Evolutionary conservation across 176 grass and related monocot species (phyloP).

Genomic region (Aegilops tauschii): DNA sequence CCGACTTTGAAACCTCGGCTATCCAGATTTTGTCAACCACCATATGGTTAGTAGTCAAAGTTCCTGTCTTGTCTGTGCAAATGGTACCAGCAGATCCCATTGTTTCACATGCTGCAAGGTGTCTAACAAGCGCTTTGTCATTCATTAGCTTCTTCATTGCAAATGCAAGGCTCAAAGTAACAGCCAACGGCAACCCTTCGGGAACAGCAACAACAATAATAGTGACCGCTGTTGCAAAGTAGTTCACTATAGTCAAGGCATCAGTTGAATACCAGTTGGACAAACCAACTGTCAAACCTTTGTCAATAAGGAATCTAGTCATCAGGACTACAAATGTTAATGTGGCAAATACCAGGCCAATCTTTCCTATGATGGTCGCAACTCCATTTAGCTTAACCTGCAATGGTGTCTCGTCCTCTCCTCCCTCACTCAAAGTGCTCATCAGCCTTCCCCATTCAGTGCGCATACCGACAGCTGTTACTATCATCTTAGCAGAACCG

Average conservation of each 20-base stretch:
- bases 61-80: slow-evolving; percentile 98
- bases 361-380: slow-evolving; percentile 91
- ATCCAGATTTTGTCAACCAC: slow-evolving; percentile 93
- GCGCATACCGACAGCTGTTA: slow-evolving; percentile 85
- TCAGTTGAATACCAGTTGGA: slow-evolving; percentile 74
- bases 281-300: slow-evolving; percentile 55
- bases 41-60: slow-evolving; percentile 96
- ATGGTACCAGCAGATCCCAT: slow-evolving; percentile 92
- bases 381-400: slow-evolving; percentile 99
- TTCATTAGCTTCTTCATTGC: slow-evolving; percentile 99
- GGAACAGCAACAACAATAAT: slow-evolving; percentile 99
- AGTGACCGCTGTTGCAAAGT: slow-evolving; percentile 88
- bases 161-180: slow-evolving; percentile 97
- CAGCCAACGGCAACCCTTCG: slow-evolving; percentile 89
- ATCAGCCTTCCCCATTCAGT: slow-evolving; percentile 98
- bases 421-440: slow-evolving; percentile 86
- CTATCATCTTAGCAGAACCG: slow-evolving; percentile 88
- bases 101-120: slow-evolving; percentile 90
- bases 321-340: slow-evolving; percentile 90
- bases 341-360: slow-evolving; percentile 73
- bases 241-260: slow-evolving; percentile 79
- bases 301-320: slow-evolving; percentile 66
- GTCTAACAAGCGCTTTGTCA: slow-evolving; percentile 89
- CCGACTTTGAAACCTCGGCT: slow-evolving; percentile 60
- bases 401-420: slow-evolving; percentile 93